Base-by-base conservation (phyloP, 805 yeast genomes). In the Scheffersomyces stipitis region DNA sequence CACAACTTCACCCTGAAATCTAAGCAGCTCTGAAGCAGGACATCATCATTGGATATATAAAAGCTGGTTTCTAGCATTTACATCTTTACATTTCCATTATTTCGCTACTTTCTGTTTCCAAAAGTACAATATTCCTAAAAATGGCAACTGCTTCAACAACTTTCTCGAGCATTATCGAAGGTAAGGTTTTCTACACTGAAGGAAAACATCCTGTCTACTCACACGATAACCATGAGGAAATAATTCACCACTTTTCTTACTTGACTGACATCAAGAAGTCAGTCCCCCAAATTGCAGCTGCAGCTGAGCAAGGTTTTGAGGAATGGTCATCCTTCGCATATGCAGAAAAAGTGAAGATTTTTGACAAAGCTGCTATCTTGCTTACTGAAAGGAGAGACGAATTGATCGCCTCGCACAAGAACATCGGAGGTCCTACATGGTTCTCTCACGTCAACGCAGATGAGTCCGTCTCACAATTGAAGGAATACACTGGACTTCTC, bases 401-500 rank as follows among this genome's bases (percentile, higher is more conserved):
- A 23, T 37, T 52, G 13, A 28, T 45, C 2, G 28, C 47, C 5
- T 38, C 48, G 7, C 67, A 60, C 33, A n/a, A 30, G 18, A 60
- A 60, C 13, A 60, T 62, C 13, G 74, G 75, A 0, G 40, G 56
- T 2, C 60, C 72, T 1, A 22, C 23, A 3, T 62, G 69, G 69
- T 62, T 65, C 50, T 55, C 65, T 12, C 58, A 48, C 5, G 54
- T 66, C 45, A 66, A 65, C 34, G 55, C 56, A 8, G 43, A 41
- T 8, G 61, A 52, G 3, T 41, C 66, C 4, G 43, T 63, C 13
- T 49, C 43, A 3, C 62, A 61, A 30, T 43, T 66, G 3, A 46
- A 56, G 12, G 64, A 65, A 31, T 62, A 61, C 41, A 43, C 48
- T 15, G 35, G 46, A 0, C 46, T 52, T 2, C 28, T 66, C 42